Evolutionary conservation across 352 stramenopile genomes (phyloP), one percentile per base, ranked within the genome.

Genomic region (Phytophthora agathidicida): DNA sequence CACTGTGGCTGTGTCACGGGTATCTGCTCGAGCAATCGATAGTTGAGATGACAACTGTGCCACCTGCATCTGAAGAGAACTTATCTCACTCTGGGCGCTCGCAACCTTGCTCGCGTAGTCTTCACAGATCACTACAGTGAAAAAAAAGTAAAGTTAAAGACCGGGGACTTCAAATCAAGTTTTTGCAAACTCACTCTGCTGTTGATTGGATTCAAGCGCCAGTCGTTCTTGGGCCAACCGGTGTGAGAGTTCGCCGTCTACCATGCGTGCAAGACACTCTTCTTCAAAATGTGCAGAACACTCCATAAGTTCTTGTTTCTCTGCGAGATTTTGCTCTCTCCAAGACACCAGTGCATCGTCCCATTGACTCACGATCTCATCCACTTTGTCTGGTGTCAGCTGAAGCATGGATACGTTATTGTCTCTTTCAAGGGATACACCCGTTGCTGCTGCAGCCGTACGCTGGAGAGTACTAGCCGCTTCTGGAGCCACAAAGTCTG

Each of bases 271-370:
- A 3, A 75, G 46, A 33, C 57, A 75, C 11, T 81, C 68, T 13
- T 80, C 65, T 37, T 63, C 57, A 37, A 70, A 71, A 2, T 57
- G 39, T 13, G 42, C 16, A 24, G 67, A 67, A 6, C 42, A 28
- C 20, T 77, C 51, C 10, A 53, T 38, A 0, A 66, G 17, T 14
- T 69, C 30, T 2, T 48, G 50, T 19, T 79, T 70, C 13, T 54
- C 47, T 0, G 48, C 42, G 5, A 64, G 7, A 8, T 33, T 57
- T 6, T 55, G 46, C 14, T 72, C 35, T 54, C 60, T 62, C 75
- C 77, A 88, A 16, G 60, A 48, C 6, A 64, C 46, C 11, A 88
- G 24, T 7, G 26, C 57, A 2, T 58, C 42, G 16, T 71, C 60
- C 77, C 75, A 88, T 19, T 68, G 59, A 16, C 11, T 37, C 4